A percentile compares a stretch with the other conserved stretches of the same genome.
Conservation (phyloP, 2,329 filamentous ascomycete species). For the Pseudohalonectria lignicola region DNA sequence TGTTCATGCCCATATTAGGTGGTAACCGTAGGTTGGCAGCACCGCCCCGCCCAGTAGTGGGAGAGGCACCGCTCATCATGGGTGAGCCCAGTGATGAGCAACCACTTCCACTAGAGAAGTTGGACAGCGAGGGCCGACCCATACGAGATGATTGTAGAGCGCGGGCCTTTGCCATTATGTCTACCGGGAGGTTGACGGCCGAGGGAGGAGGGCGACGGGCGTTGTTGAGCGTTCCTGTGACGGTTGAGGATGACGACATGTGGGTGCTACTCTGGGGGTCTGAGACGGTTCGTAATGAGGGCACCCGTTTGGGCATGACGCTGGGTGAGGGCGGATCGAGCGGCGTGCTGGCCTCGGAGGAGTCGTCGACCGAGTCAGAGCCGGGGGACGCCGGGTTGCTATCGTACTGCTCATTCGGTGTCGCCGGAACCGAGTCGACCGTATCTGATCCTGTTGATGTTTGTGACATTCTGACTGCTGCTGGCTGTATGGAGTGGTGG, state of each 20-base stretch:
- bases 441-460: background rate
- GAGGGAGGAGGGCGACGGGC: constrained; percentile 40
- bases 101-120: background rate
- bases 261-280: constrained; percentile 38
- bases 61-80: background rate
- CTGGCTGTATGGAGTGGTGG: background rate
- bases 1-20: constrained; percentile 21
- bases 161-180: constrained; percentile 27
- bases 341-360: constrained; percentile 37
- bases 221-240: constrained; percentile 63
- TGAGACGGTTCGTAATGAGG: constrained; percentile 49
- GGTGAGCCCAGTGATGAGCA: constrained; percentile 1
- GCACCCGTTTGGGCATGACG: constrained; percentile 34
- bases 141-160: constrained; percentile 23
- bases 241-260: constrained; percentile 71
- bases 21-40: constrained; percentile 31
- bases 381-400: constrained; percentile 30
- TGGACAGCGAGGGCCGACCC: constrained; percentile 15
- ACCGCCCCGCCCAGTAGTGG: constrained; percentile 21
- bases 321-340: constrained; percentile 23
- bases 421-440: constrained; percentile 26
- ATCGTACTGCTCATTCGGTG: constrained; percentile 32
- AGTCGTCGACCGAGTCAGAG: constrained; percentile 23
- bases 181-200: constrained; percentile 24
- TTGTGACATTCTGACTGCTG: constrained; percentile 1